These are phyloP conservation scores for Rosa chinensis DNA, from an alignment of 306 rosid species.

Conservation along the genomic window DNA sequence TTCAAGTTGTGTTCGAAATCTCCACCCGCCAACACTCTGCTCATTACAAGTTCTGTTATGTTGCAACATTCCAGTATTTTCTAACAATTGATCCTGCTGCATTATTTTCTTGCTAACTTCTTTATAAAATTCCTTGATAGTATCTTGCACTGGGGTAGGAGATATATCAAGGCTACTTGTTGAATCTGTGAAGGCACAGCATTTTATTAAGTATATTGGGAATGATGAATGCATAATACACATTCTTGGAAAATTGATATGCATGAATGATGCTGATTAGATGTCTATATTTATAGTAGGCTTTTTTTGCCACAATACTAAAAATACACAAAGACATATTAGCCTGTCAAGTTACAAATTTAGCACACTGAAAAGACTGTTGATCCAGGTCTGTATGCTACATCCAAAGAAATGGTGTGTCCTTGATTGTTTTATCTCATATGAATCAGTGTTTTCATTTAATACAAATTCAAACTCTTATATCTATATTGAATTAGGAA, in stretches of 20 bases:
- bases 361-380: background rate
- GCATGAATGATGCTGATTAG: background rate
- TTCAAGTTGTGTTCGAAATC: background rate
- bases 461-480: background rate
- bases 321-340: background rate
- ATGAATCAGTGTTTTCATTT: background rate
- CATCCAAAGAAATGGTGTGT: background rate
- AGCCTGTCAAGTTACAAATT: background rate
- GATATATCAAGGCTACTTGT: background rate
- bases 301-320: background rate
- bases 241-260: background rate
- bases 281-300: background rate
- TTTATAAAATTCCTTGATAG: background rate
- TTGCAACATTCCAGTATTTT: background rate
- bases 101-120: background rate
- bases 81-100: background rate
- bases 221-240: background rate
- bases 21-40: background rate
- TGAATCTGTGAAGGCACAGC: conserved; percentile 1
- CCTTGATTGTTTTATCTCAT: background rate
- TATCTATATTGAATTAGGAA: background rate
- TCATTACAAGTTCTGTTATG: background rate
- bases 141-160: background rate
- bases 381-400: background rate
- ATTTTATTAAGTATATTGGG: background rate